Base-by-base conservation (phyloP, 176 grass and related monocot genomes). In the Oryza meyeriana region DNA sequence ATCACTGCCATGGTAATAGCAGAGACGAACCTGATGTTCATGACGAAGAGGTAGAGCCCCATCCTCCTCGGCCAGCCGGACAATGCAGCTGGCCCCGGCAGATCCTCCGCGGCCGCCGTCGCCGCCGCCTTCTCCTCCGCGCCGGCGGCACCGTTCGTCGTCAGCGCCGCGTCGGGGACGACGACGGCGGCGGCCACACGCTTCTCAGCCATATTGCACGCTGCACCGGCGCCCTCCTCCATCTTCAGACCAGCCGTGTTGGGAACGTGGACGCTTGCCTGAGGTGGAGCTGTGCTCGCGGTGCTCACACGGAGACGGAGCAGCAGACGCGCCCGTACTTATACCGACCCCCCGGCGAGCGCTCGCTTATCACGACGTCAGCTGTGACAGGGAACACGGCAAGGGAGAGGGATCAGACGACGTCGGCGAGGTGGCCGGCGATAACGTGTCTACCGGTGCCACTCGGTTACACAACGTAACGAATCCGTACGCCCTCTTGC, bases 31-130 rank as follows among this genome's bases (percentile, higher is more conserved):
- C 92, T 83, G 69, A 92, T 74, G 87, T 94, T 87, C 85, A 89
- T 77, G 79, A 88, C 20, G 70, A 94, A 92, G 17, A 94, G 75
- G 45, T 89, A 85, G 62, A 94, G 59, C 71, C 92, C 89, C 4
- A 66, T 85, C 75, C 79, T 87, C 79, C 89, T 83, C n/a, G 81
- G 64, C 38, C 78, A 68, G 41, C 84, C 70, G 18, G 82, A 31
- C 78, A 84, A 74, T 69, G 89, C 57, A 12, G 61, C 6, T n/a
- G 38, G 75, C 63, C 44, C 71, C 10, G 73, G 73, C 18, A 45
- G 6, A 1, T 52, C 64, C 65, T 55, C 75, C 67, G 50, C 76
- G 26, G 2, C 62, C 40, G 66, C 77, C 34, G 50, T 67, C 32
- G 2, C 62, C 40, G 66, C 77, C 34, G 6, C 58, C 78, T 81